phyloP scores from a whole-genome alignment of 225 moss, liverwort and hornwort species.

The Anthoceros angustus region DNA sequence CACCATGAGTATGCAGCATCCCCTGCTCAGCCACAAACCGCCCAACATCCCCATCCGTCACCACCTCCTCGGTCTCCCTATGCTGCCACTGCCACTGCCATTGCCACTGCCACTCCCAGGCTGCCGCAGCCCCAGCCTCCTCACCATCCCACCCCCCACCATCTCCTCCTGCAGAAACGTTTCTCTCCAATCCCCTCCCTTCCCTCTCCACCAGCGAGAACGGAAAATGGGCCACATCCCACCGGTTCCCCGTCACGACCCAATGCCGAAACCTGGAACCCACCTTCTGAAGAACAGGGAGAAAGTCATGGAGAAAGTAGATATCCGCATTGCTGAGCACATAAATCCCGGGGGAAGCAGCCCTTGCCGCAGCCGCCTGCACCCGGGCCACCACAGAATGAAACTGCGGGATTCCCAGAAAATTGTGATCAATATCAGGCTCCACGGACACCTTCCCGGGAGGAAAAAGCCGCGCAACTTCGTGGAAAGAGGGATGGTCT shows the following conservation, averaged over 20 bases:
- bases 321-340: slow-evolving; percentile 2
- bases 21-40: background rate
- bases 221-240: background rate
- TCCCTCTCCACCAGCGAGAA: background rate
- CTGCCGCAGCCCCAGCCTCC: background rate
- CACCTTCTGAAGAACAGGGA: background rate
- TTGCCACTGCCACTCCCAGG: no score
- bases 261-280: background rate
- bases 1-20: background rate
- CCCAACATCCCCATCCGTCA: background rate
- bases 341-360: background rate
- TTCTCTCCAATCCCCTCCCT: background rate
- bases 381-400: slow-evolving; percentile 1
- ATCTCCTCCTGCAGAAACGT: background rate
- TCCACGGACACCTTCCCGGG: background rate
- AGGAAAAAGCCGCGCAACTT: background rate
- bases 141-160: background rate
- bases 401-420: background rate
- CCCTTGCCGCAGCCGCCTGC: background rate
- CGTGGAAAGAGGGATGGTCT: slow-evolving; percentile 4
- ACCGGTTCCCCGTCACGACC: background rate
- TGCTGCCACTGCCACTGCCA: background rate
- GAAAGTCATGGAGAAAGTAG: slow-evolving; percentile 1
- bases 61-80: background rate
- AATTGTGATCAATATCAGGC: background rate